These are phyloP conservation scores for Microdochium trichocladiopsis DNA, from an alignment of 2,329 filamentous ascomycete species.

Conservation along the genomic window DNA sequence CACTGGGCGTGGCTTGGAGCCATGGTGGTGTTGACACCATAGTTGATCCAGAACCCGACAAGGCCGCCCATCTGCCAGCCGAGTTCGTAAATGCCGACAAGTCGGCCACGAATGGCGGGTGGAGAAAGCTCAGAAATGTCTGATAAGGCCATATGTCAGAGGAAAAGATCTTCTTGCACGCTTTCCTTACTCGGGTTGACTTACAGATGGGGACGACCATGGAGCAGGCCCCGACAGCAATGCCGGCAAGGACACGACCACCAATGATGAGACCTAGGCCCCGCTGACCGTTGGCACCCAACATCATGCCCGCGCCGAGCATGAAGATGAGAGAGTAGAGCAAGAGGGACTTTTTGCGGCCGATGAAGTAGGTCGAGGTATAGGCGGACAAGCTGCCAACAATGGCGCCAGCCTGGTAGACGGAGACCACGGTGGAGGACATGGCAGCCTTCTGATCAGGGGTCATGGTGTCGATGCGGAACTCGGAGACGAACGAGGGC, in stretches of 20 bases:
- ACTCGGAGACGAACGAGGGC: conserved; percentile 62
- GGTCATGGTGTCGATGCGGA: conserved; percentile 49
- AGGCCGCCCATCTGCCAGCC: conserved; percentile 26
- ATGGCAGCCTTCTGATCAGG: conserved; percentile 45
- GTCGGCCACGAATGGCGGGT: conserved; percentile 55
- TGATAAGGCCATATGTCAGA: too few relatives aligned
- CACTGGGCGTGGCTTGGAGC: conserved; percentile 45
- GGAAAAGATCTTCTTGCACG: too few relatives aligned
- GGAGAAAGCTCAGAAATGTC: conserved; percentile 54
- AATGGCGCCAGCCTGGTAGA: conserved; percentile 78
- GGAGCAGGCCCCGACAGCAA: conserved; percentile 56
- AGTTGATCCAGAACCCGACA: conserved; percentile 61
- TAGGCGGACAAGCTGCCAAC: conserved; percentile 71
- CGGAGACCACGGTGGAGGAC: conserved; percentile 70
- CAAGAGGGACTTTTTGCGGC: conserved; percentile 57
- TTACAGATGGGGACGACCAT: conserved; percentile 59
- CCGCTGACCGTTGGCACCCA: conserved; percentile 53
- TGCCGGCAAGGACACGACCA: conserved; percentile 55
- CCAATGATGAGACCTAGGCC: conserved; percentile 59
- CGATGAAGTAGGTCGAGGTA: conserved; percentile 57
- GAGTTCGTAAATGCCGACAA: conserved; percentile 50
- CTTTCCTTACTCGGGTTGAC: too few relatives aligned
- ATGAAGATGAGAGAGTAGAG: conserved; percentile 58
- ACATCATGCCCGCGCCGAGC: conserved; percentile 65
- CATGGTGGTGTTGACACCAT: conserved; percentile 48